phyloP scores from a whole-genome alignment of 495 filamentous ascomycete genomes.

The Sporormia fimetaria region DNA sequence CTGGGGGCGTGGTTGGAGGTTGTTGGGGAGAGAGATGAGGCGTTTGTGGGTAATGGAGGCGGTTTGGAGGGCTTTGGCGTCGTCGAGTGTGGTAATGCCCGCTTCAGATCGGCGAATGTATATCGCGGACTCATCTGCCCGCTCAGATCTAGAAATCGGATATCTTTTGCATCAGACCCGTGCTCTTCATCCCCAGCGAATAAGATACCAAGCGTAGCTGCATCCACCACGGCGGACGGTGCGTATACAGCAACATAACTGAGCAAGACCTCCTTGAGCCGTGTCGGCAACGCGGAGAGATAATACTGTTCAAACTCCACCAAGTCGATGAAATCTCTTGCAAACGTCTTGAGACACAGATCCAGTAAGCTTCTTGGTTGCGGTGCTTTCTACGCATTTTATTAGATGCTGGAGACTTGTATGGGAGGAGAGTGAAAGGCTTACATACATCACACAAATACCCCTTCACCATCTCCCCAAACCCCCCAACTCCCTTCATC shows the following conservation, averaged over 20 bases:
- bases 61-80: background rate
- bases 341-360: conserved; percentile 47
- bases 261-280: conserved; percentile 50
- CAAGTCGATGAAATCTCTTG: conserved; percentile 58
- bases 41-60: background rate
- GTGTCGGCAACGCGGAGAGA: conserved; percentile 50
- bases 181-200: conserved; percentile 29
- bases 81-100: conserved; percentile 36
- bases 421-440: too few relatives aligned
- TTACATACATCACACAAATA: too few relatives aligned
- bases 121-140: conserved; percentile 48
- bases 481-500: background rate
- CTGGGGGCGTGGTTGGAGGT: background rate
- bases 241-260: conserved; percentile 50
- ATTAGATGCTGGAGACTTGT: too few relatives aligned
- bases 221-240: conserved; percentile 36
- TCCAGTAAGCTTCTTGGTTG: conserved; percentile 44
- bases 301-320: conserved; percentile 54
- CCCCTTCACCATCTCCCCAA: conserved; percentile 5
- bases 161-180: conserved; percentile 38
- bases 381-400: too few relatives aligned
- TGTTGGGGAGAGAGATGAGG: too few relatives aligned
- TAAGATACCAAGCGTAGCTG: conserved; percentile 33
- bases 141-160: conserved; percentile 54
- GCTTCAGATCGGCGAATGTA: conserved; percentile 47